Percentiles rank a stretch among this genome's conserved stretches.
Evolutionary conservation across 768 basidiomycete species (phyloP).

Genomic region (Auriscalpium orientale): DNA sequence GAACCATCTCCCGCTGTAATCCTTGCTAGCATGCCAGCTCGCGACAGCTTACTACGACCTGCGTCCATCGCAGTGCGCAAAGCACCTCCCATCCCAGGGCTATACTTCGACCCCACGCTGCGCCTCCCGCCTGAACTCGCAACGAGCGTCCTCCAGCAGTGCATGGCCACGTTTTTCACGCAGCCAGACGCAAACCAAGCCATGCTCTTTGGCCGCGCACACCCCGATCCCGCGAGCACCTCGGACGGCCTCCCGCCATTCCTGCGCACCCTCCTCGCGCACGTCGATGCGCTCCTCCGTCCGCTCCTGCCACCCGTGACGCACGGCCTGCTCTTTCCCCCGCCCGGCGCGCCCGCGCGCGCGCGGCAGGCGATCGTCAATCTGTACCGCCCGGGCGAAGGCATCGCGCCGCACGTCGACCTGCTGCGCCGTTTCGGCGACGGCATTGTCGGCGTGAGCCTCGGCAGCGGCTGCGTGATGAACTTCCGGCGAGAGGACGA

Average conservation of each 20-base stretch:
- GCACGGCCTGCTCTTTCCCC: conserved; percentile 52
- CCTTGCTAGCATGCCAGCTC: conserved; percentile 1
- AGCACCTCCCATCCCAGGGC: conserved; percentile 54
- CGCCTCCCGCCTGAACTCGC: conserved; percentile 45
- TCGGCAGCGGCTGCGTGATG: conserved; percentile 79
- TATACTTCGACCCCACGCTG: conserved; percentile 50
- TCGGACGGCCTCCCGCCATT: conserved; percentile 46
- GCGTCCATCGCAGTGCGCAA: conserved; percentile 24
- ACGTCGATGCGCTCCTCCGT: conserved; percentile 40
- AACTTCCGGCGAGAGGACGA: conserved; percentile 35
- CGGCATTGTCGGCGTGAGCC: conserved; percentile 83
- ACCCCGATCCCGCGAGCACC: conserved; percentile 7
- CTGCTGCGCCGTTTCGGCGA: conserved; percentile 78
- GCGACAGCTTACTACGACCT: neutral
- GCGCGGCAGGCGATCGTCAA: conserved; percentile 88
- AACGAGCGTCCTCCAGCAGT: conserved; percentile 39
- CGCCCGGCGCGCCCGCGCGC: conserved; percentile 28
- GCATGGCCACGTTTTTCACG: conserved; percentile 50
- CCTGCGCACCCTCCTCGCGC: conserved; percentile 44
- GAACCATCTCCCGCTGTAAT: neutral
- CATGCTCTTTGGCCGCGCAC: conserved; percentile 70
- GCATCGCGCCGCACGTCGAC: conserved; percentile 86
- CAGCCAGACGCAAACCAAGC: conserved; percentile 58
- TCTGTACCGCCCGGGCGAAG: conserved; percentile 81
- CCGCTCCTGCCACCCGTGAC: conserved; percentile 41